Evolutionary conservation across 306 rosid species (phyloP), one percentile per base, ranked within the genome.

Genomic region (Prosopis cineraria): DNA sequence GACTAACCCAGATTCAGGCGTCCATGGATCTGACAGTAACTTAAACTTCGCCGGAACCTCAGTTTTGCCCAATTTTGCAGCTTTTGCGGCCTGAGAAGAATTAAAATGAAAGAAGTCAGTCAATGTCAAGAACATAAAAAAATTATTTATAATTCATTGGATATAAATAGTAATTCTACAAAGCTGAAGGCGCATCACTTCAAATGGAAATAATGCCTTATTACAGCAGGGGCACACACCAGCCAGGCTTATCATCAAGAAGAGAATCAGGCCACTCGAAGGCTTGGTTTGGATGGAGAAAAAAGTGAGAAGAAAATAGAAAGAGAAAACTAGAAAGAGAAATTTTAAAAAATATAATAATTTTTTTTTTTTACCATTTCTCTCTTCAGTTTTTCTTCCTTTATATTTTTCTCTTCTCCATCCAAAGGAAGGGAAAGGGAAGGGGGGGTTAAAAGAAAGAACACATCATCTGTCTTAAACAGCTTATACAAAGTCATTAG

Each of bases 1-100:
- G 55, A 92, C 98, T 86, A 92, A 82, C 72, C 97, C 97, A 3
- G 98, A 90, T 75, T 94, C 95, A 0, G 97, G 97, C 30, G 97
- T 90, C 98, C 98, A 92, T 79, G 92, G 89, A 50, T 94, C 95
- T 2, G 90, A 58, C 17, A 87, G 68, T 85, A 94, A 81, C 83
- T 86, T 86, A 13, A 89, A 87, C 91, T 88, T 94, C 2, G 89
- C 91, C 47, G 98, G 98, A 40, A 79, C 77, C 79, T 94, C 98
- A 59, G 89, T 78, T 85, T 90, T 94, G 44, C 90, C 84, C 86
- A 94, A 81, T 75, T 87, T 92, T 66, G 84, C 83, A 45, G 85
- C 84, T 81, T 94, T 92, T 25, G 85, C 98, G 13, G 73, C 89
- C 97, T 94, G 89, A 75, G 79, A 16, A 11, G 22, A 72, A 20